Evolutionary conservation across 257 asterid species (phyloP), one percentile per base, ranked within the genome.

Genomic region (Mitragyna speciosa): DNA sequence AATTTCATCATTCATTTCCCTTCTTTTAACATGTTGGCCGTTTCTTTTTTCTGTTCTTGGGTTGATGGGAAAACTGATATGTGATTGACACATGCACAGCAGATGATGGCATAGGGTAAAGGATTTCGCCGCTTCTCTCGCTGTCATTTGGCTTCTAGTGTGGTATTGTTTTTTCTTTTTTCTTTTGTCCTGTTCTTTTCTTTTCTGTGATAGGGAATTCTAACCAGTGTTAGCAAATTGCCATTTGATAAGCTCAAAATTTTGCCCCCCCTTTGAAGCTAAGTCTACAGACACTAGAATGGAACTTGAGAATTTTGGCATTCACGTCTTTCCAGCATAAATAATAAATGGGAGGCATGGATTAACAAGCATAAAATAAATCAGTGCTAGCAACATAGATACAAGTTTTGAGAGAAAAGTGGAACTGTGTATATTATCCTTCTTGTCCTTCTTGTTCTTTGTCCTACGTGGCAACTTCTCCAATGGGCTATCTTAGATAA

Each of bases 391-490:
- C 84, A 45, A 78, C 85, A 86, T 77, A 82, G 83, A 84, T 85
- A 81, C 87, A 81, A 45, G 75, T 22, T 82, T 41, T 69, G 75
- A 77, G 82, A 51, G 61, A 80, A 85, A 48, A 87, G 77, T 67
- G 73, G 76, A 84, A 79, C n/a, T 61, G 80, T 39, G 65, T 76
- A 56, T 58, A 72, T 58, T 51, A 45, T 76, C 64, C 48, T 19
- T n/a, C n/a, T n/a, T n/a, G n/a, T 36, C 39, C 82, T 67, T n/a
- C 61, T 12, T 63, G 6, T 76, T 76, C 12, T 66, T 54, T 59
- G 72, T 83, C 85, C 82, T 28, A 91, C 88, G 91, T 91, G 95
- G 94, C 90, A 79, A 70, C 76, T 83, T 81, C 88, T 87, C 80
- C 82, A 54, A 48, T 83, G 51, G 83, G 80, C 74, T 86, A 79